A percentile compares a stretch with the other conserved stretches of the same genome.
phyloP scores from a whole-genome alignment of 345 rosid genomes.

The Draba incana region DNA sequence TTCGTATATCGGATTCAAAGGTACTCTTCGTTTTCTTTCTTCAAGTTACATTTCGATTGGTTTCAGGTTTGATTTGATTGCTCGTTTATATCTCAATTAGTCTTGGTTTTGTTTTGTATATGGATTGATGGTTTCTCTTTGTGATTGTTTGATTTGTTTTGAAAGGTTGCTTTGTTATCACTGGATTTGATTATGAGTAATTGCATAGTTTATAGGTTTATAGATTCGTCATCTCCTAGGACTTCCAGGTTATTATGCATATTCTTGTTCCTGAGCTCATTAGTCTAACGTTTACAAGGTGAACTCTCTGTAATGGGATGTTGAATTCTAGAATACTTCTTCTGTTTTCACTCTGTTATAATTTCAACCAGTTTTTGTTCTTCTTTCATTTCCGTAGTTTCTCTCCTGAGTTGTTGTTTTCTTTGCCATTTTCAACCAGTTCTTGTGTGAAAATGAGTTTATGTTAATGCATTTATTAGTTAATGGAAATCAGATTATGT shows the following conservation, averaged over 20 bases:
- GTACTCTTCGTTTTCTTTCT: slow-evolving; percentile 13
- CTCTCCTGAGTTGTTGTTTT: too few species aligned
- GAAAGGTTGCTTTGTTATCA: slow-evolving; percentile 13
- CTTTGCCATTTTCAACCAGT: too few species aligned
- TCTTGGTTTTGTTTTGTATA: neutral
- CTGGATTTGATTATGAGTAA: slow-evolving; percentile 2
- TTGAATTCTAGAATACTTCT: slow-evolving; percentile 2
- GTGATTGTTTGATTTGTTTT: slow-evolving; percentile 11
- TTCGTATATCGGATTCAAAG: slow-evolving; percentile 8
- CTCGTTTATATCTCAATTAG: neutral
- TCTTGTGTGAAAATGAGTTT: too few species aligned
- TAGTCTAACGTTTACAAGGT: neutral
- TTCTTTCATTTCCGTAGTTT: too few species aligned
- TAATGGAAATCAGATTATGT: too few species aligned
- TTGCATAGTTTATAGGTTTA: slow-evolving; percentile 1
- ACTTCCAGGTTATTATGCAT: neutral
- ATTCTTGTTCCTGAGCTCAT: neutral
- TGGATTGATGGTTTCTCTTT: slow-evolving; percentile 12
- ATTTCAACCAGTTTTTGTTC: too few species aligned
- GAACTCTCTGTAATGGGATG: neutral
- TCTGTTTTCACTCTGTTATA: too few species aligned
- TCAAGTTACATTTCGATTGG: slow-evolving; percentile 6
- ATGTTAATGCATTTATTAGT: too few species aligned
- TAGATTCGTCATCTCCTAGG: too few species aligned
- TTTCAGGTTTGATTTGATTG: slow-evolving; percentile 3